Evolutionary conservation across 1,284 basidiomycete species (phyloP).

Genomic region (Papiliotrema fonsecae): DNA sequence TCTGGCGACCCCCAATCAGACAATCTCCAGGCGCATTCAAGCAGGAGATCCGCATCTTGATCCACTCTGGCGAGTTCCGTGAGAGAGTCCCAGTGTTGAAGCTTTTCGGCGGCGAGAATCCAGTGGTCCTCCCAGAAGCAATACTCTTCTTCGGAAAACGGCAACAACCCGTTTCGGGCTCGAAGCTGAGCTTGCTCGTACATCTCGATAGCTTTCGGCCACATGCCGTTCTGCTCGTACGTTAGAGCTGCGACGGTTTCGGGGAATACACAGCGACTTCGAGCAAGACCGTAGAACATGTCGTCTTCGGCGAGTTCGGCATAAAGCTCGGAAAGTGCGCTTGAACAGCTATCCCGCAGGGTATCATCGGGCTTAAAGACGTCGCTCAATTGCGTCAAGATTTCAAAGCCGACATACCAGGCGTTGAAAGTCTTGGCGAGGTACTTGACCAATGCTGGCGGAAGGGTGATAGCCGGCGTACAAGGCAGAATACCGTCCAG

Average conservation of each 20-base stretch:
- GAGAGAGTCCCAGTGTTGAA: slow-evolving; percentile 96
- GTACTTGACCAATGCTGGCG: slow-evolving; percentile 94
- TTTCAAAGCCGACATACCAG: slow-evolving; percentile 88
- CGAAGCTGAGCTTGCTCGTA: slow-evolving; percentile 91
- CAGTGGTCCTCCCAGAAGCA: slow-evolving; percentile 99
- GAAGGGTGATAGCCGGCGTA: slow-evolving; percentile 77
- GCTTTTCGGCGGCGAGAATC: slow-evolving; percentile 91
- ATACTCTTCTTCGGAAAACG: slow-evolving; percentile 94
- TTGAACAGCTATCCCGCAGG: slow-evolving; percentile 78
- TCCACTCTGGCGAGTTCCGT: slow-evolving; percentile 89
- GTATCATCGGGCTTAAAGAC: slow-evolving; percentile 74
- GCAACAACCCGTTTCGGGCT: slow-evolving; percentile 73
- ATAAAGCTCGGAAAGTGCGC: slow-evolving; percentile 91
- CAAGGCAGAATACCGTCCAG: slow-evolving; percentile 80
- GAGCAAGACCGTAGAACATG: slow-evolving; percentile 95
- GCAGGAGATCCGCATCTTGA: slow-evolving; percentile 82
- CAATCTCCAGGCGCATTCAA: slow-evolving; percentile 94
- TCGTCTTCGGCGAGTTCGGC: slow-evolving; percentile 96
- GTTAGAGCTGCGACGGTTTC: slow-evolving; percentile 92
- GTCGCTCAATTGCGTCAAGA: slow-evolving; percentile 71
- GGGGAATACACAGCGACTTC: slow-evolving; percentile 75
- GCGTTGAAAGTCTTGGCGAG: slow-evolving; percentile 93
- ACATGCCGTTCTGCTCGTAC: slow-evolving; percentile 96
- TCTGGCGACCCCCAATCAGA: slow-evolving; percentile 75
- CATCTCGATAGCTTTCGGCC: slow-evolving; percentile 83